phyloP scores from a whole-genome alignment of 2,329 filamentous ascomycete genomes.

The Harringtonia aguacate region DNA sequence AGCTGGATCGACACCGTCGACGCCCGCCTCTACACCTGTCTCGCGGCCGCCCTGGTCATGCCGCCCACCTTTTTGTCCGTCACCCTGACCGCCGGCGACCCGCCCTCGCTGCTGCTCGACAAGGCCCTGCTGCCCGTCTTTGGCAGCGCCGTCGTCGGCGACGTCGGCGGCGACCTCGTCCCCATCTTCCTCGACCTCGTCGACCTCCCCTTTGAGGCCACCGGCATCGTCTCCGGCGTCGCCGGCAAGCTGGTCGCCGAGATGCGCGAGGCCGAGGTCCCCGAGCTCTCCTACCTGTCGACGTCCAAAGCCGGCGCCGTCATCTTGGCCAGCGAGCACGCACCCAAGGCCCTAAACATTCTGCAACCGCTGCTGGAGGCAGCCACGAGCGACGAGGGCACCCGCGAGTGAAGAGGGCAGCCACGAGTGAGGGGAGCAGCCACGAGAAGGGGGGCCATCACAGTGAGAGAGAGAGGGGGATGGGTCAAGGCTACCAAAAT shows the following conservation, averaged over 20 bases:
- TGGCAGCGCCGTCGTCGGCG: constrained; percentile 64
- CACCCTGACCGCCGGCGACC: constrained; percentile 62
- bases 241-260: constrained; percentile 72
- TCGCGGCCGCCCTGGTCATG: constrained; percentile 46
- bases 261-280: constrained; percentile 42
- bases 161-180: constrained; percentile 60
- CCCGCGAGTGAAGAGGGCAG: too few species aligned
- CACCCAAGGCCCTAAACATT: constrained; percentile 62
- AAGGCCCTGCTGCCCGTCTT: constrained; percentile 54
- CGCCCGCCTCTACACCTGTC: constrained; percentile 50
- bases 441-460: too few species aligned
- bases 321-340: constrained; percentile 66
- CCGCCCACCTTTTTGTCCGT: constrained; percentile 62
- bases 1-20: constrained; percentile 50
- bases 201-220: constrained; percentile 73
- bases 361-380: constrained; percentile 42
- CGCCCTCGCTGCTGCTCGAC: constrained; percentile 64
- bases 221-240: constrained; percentile 90
- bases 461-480: too few species aligned
- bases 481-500: too few species aligned
- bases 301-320: constrained; percentile 85
- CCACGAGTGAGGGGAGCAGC: too few species aligned
- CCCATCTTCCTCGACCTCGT: constrained; percentile 84
- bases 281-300: constrained; percentile 83
- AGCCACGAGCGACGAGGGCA: neutral